These are phyloP conservation scores for Babesia divergens DNA, from an alignment of 169 alveolate species.

Conservation along the genomic window DNA sequence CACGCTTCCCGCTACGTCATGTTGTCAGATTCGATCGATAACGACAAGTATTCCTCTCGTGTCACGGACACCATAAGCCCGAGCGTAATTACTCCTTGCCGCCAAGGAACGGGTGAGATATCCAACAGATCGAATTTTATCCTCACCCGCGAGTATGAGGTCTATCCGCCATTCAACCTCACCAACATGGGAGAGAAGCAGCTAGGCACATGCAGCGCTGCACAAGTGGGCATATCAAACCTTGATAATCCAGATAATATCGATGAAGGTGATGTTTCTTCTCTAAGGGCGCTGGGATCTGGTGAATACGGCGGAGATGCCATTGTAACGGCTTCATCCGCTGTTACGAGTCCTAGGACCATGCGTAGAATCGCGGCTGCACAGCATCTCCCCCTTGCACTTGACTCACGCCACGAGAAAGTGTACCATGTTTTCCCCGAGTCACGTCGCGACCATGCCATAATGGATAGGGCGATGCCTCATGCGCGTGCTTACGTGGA, in stretches of 20 bases:
- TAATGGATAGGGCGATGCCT: not conserved
- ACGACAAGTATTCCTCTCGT: not conserved
- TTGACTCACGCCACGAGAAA: constrained; percentile 20
- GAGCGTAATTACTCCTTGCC: too few species aligned
- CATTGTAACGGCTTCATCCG: not conserved
- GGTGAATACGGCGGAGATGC: not conserved
- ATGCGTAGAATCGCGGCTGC: constrained; percentile 9
- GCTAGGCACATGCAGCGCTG: too few species aligned
- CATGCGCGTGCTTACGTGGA: not conserved
- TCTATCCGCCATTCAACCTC: not conserved
- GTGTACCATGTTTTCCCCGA: constrained; percentile 5
- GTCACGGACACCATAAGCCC: too few species aligned
- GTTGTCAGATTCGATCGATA: not conserved
- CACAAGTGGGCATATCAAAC: too few species aligned
- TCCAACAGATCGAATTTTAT: not conserved
- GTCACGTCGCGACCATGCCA: constrained; percentile 5
- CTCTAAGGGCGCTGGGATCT: too few species aligned
- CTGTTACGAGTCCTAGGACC: not conserved
- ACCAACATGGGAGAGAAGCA: too few species aligned
- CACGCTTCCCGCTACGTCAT: not conserved
- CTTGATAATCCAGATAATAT: too few species aligned
- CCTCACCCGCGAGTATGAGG: constrained; percentile 20
- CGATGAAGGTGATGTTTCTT: too few species aligned
- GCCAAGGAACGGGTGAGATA: not conserved
- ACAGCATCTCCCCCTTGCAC: constrained; percentile 26